Conservation (phyloP, 306 rosid species). For the Begonia masoniana region DNA sequence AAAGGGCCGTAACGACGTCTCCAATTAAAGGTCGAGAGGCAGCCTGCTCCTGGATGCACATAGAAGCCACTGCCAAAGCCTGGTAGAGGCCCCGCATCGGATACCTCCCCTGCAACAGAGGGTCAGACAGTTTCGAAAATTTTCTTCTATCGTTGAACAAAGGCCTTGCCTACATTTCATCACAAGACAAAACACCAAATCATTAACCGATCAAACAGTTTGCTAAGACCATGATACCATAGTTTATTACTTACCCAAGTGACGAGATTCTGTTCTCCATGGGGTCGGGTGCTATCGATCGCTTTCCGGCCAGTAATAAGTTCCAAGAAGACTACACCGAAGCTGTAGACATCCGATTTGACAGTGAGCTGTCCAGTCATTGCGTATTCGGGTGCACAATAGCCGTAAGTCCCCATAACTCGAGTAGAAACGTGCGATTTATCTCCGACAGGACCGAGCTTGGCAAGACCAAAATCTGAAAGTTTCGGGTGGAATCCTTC, state of each 20-base stretch:
- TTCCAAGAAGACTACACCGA: slow-evolving; percentile 85
- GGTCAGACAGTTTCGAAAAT: slow-evolving; percentile 75
- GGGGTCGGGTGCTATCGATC: slow-evolving; percentile 60
- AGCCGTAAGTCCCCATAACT: slow-evolving; percentile 93
- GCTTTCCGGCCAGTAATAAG: slow-evolving; percentile 85
- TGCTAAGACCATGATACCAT: background rate
- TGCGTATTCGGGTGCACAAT: slow-evolving; percentile 92
- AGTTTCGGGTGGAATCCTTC: slow-evolving; percentile 82
- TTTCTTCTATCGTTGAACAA: slow-evolving; percentile 76
- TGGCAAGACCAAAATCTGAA: slow-evolving; percentile 92
- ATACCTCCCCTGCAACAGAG: slow-evolving; percentile 64
- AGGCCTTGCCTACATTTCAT: slow-evolving; percentile 60
- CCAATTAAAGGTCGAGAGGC: slow-evolving; percentile 86
- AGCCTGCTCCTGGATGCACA: slow-evolving; percentile 92
- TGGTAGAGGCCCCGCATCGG: slow-evolving; percentile 87
- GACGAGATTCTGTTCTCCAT: slow-evolving; percentile 84
- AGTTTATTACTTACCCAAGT: slow-evolving; percentile 46
- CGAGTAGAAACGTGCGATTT: slow-evolving; percentile 88
- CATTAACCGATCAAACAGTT: background rate
- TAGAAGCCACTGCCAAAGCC: slow-evolving; percentile 88
- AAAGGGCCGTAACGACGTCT: slow-evolving; percentile 86
- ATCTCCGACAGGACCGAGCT: slow-evolving; percentile 90
- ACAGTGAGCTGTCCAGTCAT: slow-evolving; percentile 90
- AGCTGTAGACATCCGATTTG: slow-evolving; percentile 83
- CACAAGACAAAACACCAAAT: slow-evolving; percentile 6